phyloP scores from a whole-genome alignment of 495 filamentous ascomycete species.

The Extremus antarcticus region DNA sequence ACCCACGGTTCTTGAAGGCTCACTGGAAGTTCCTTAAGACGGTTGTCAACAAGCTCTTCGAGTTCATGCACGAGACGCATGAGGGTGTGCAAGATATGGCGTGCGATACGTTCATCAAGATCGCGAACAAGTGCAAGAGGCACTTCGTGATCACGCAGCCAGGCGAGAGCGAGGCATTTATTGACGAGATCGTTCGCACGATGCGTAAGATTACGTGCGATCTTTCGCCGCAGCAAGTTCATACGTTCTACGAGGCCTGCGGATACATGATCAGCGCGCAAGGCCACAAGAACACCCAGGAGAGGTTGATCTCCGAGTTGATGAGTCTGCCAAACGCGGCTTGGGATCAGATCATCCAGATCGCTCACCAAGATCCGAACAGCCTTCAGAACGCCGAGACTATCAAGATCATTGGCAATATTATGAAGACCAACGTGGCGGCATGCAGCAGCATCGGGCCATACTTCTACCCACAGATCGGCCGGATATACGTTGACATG shows the following conservation, averaged over 20 bases:
- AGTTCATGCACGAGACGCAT: slow-evolving; percentile 99
- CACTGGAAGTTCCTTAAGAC: slow-evolving; percentile 99
- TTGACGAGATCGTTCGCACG: slow-evolving; percentile 94
- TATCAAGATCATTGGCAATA: slow-evolving; percentile 96
- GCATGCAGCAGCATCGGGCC: slow-evolving; percentile 90
- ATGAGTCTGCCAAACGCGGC: slow-evolving; percentile 89
- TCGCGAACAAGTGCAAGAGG: slow-evolving; percentile 91
- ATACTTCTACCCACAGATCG: slow-evolving; percentile 99
- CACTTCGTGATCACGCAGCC: slow-evolving; percentile 96
- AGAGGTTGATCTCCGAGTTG: slow-evolving; percentile 78
- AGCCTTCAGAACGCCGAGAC: slow-evolving; percentile 84
- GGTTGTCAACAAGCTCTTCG: slow-evolving; percentile 98
- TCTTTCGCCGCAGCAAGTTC: slow-evolving; percentile 88
- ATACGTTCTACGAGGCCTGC: slow-evolving; percentile 98
- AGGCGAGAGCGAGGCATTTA: slow-evolving; percentile 89
- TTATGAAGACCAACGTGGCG: slow-evolving; percentile 99
- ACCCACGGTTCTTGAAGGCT: slow-evolving; percentile 93
- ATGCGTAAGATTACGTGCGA: slow-evolving; percentile 92
- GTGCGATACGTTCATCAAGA: slow-evolving; percentile 99
- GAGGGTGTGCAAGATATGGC: slow-evolving; percentile 99
- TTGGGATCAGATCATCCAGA: slow-evolving; percentile 87
- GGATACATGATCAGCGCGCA: slow-evolving; percentile 99
- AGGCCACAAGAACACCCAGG: slow-evolving; percentile 82
- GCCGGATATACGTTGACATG: slow-evolving; percentile 96
- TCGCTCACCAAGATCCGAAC: slow-evolving; percentile 67